phyloP scores from a whole-genome alignment of 805 yeast genomes.

The Saturnispora hagleri region DNA sequence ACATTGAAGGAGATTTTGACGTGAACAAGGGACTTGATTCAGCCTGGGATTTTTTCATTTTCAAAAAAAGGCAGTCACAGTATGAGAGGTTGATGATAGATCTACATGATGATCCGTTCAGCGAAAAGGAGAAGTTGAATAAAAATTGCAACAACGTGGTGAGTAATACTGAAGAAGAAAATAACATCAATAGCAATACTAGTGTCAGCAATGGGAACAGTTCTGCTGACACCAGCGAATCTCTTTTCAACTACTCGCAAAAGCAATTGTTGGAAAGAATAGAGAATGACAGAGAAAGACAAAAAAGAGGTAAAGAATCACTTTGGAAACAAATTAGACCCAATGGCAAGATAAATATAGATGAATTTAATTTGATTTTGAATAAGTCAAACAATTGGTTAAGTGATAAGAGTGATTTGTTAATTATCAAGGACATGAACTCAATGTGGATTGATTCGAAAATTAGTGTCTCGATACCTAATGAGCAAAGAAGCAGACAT shows the following conservation, averaged over 20 bases:
- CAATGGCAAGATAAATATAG: conserved; percentile 10
- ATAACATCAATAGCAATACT: not conserved
- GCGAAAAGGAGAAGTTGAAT: not conserved
- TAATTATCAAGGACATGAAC: conserved; percentile 5
- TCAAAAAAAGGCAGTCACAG: conserved; percentile 41
- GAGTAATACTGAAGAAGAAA: not conserved
- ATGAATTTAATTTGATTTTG: conserved; percentile 28
- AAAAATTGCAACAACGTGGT: not conserved
- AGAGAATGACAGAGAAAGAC: conserved; percentile 90
- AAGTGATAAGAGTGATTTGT: conserved; percentile 1
- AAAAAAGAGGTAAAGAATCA: conserved; percentile 73
- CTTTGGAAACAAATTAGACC: conserved; percentile 62
- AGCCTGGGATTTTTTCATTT: conserved; percentile 41
- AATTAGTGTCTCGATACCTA: conserved; percentile 4
- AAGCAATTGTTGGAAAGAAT: conserved; percentile 64
- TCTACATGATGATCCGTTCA: conserved; percentile 19
- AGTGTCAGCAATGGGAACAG: not conserved
- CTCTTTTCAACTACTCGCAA: conserved; percentile 11
- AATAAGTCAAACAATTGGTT: conserved; percentile 13
- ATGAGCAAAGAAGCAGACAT: not conserved
- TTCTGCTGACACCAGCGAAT: not conserved
- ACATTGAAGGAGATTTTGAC: conserved; percentile 9
- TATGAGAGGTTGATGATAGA: conserved; percentile 39
- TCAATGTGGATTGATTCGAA: conserved; percentile 6
- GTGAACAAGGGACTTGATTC: conserved; percentile 11